Conservation (phyloP, 1,139 yeast genomes). For the Hyphopichia pseudoburtonii region DNA sequence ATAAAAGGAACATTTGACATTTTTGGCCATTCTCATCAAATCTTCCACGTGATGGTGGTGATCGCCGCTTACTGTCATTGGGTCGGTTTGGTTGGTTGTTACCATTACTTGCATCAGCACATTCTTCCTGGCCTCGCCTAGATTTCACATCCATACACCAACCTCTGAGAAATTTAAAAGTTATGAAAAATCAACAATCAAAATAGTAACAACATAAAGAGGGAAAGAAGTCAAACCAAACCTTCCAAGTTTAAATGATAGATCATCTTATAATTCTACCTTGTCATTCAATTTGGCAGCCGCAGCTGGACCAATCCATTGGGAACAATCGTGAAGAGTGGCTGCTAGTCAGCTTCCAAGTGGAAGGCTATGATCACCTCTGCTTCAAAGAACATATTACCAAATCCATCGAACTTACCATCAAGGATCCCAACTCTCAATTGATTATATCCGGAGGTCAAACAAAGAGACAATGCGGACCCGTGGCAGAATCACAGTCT, state of each 20-base stretch:
- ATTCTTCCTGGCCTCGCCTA: not conserved
- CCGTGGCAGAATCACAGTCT: conserved; percentile 60
- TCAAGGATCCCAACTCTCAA: conserved; percentile 25
- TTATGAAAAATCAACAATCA: not conserved
- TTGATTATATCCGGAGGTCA: conserved; percentile 73
- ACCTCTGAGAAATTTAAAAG: too few relatives aligned
- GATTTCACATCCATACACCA: not conserved
- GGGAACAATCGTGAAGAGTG: conserved; percentile 55
- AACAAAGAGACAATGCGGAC: conserved; percentile 56
- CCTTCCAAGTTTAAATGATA: not conserved
- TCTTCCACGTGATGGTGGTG: conserved; percentile 81
- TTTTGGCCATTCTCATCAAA: conserved; percentile 85
- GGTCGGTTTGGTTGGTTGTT: conserved; percentile 61
- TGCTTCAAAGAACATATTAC: conserved; percentile 65
- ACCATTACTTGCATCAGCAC: conserved; percentile 45
- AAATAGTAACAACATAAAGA: not conserved
- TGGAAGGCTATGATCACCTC: conserved; percentile 66
- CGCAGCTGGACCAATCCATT: conserved; percentile 16
- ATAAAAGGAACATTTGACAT: conserved; percentile 53
- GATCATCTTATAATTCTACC: conserved; percentile 54
- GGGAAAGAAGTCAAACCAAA: not conserved
- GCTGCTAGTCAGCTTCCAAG: conserved; percentile 65
- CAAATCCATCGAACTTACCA: conserved; percentile 32
- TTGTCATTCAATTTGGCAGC: conserved; percentile 67
- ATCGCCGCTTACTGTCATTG: conserved; percentile 79